Conservation (phyloP, 2,329 filamentous ascomycete genomes). For the Fusarium goolgardi region DNA sequence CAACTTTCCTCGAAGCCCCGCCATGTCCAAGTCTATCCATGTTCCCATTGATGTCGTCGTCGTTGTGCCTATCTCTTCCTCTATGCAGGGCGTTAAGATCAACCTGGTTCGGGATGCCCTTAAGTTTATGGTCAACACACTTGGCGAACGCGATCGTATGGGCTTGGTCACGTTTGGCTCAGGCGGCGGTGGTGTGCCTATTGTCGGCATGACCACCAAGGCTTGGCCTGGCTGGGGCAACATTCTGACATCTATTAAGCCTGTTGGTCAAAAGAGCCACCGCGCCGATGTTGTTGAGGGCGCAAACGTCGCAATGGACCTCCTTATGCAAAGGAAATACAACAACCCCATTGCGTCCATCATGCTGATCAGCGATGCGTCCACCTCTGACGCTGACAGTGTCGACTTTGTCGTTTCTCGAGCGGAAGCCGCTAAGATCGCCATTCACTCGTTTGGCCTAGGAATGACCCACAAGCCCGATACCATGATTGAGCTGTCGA, state of each 20-base stretch:
- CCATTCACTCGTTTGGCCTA: slow-evolving; percentile 95
- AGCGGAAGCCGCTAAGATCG: slow-evolving; percentile 97
- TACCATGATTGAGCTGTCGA: slow-evolving; percentile 97
- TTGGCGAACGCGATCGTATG: slow-evolving; percentile 96
- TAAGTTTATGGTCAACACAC: slow-evolving; percentile 87
- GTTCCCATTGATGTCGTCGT: slow-evolving; percentile 96
- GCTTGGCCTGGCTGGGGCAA: slow-evolving; percentile 92
- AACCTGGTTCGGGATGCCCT: slow-evolving; percentile 91
- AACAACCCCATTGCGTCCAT: slow-evolving; percentile 96
- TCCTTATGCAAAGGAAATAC: slow-evolving; percentile 97
- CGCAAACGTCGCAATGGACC: slow-evolving; percentile 97
- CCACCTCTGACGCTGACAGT: slow-evolving; percentile 91
- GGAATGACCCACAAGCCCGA: slow-evolving; percentile 98
- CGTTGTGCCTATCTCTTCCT: slow-evolving; percentile 95
- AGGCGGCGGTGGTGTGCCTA: slow-evolving; percentile 88
- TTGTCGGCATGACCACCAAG: slow-evolving; percentile 99
- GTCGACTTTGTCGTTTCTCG: slow-evolving; percentile 98
- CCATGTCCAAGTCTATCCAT: slow-evolving; percentile 70
- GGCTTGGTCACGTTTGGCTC: slow-evolving; percentile 97
- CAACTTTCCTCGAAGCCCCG: slow-evolving; percentile 65
- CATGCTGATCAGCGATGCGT: slow-evolving; percentile 96
- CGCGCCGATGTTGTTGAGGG: slow-evolving; percentile 97
- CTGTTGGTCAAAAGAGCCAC: slow-evolving; percentile 95
- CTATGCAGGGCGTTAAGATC: slow-evolving; percentile 99
- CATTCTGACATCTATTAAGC: slow-evolving; percentile 86